phyloP scores from a whole-genome alignment of 2,329 filamentous ascomycete species.

The Colletotrichum noveboracense region DNA sequence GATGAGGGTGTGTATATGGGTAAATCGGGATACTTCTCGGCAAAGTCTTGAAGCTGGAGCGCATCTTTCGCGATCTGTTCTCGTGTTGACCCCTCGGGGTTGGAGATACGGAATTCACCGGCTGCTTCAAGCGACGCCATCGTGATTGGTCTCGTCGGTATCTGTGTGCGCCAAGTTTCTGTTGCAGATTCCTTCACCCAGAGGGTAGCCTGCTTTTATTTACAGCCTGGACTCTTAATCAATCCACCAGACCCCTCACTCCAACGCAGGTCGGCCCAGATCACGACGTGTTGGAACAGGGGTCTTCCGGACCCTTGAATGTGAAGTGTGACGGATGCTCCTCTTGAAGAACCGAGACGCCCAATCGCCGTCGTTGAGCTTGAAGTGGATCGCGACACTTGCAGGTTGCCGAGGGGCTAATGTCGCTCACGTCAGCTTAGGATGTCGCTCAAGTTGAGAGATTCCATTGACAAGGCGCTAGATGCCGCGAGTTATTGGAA shows the following conservation, averaged over 20 bases:
- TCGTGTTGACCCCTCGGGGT: neutral
- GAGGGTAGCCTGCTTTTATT: neutral
- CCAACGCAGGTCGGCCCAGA: neutral
- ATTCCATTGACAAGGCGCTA: neutral
- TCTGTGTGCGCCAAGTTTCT: neutral
- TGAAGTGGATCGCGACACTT: neutral
- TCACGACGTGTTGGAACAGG: neutral
- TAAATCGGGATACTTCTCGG: neutral
- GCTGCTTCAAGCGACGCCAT: slow-evolving; percentile 7
- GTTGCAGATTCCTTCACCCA: neutral
- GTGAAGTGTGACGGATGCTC: neutral
- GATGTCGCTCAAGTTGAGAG: neutral
- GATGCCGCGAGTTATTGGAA: no score
- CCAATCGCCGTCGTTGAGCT: neutral
- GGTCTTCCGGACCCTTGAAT: neutral
- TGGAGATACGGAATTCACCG: neutral
- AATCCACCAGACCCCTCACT: neutral
- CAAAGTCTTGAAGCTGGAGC: neutral
- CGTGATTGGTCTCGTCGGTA: neutral
- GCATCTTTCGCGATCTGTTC: slow-evolving; percentile 1
- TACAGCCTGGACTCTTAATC: neutral
- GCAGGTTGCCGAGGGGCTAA: neutral
- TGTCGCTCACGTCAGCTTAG: neutral
- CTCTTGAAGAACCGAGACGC: neutral
- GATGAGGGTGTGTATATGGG: slow-evolving; percentile 1